Evolutionary conservation across 805 yeast species (phyloP), one percentile per base, ranked within the genome.

Genomic region (Lachancea fermentati): DNA sequence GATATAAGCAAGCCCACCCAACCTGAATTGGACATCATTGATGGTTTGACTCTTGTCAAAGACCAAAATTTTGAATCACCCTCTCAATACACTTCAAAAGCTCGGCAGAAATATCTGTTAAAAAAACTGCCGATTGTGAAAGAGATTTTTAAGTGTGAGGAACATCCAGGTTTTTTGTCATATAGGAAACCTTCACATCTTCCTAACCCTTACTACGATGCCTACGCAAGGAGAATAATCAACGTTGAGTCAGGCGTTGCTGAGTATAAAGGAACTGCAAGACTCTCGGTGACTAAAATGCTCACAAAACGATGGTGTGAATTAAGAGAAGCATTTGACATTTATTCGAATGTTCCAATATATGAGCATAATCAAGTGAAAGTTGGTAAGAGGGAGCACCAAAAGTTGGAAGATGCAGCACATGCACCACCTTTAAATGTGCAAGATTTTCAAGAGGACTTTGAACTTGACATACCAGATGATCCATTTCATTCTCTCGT

Each of bases 251-350:
- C 41, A 4, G 52, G 52, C n/a, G 30, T 30, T 9, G 16, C 32
- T 8, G 19, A 32, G 24, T 19, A 29, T 14, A 37, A 22, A 2
- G 51, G 49, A 8, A 42, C 41, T 8, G 34, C 42, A 13, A 44
- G 65, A 24, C 41, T 60, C 11, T 58, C 63, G 7, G 87, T 82
- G 3, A 80, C 89, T 0, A 72, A 69, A 40, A 55, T 84, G 6
- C 58, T 80, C 8, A 74, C 81, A 0, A 67, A 72, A 24, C 59
- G 69, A 12, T 83, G 87, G 85, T 84, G 93, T 64, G 91, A 84
- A 57, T 60, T 83, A 34, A 62, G 77, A 30, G 68, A 64, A 14
- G 68, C 72, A 43, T 83, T 76, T 53, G 67, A 69, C 17, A 53
- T 77, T 0, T 82, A 73, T 48, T 62, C 79, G 0, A 68, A 69